A percentile compares a stretch with the other conserved stretches of the same genome.
phyloP scores from a whole-genome alignment of 1,284 basidiomycete species.

The Ceratobasidium sp. region DNA sequence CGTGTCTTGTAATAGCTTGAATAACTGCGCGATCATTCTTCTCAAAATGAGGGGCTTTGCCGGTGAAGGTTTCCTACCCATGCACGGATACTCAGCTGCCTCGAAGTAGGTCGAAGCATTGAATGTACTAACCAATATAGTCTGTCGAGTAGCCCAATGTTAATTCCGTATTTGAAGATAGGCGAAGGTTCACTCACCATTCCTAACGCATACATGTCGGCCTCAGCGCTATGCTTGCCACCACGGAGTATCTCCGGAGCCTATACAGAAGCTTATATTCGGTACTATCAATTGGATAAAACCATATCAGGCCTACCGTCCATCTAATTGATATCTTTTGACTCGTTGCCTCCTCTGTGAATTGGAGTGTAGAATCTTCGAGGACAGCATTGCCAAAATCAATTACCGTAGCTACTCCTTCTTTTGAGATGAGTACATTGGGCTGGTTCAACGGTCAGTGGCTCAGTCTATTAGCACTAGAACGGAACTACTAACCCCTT shows the following conservation, averaged over 20 bases:
- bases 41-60: too few species aligned
- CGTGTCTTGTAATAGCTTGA: too few species aligned
- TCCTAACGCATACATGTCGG: slow-evolving; percentile 29
- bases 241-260: slow-evolving; percentile 5
- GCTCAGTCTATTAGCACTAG: too few species aligned
- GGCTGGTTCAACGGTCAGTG: background rate
- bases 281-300: background rate
- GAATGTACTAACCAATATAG: slow-evolving; percentile 13
- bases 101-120: too few species aligned
- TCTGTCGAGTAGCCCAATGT: background rate
- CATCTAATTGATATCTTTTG: background rate
- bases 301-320: too few species aligned
- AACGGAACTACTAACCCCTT: background rate
- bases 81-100: too few species aligned
- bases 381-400: background rate
- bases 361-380: background rate
- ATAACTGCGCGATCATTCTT: too few species aligned
- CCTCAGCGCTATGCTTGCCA: background rate
- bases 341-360: background rate
- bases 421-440: background rate
- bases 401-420: background rate
- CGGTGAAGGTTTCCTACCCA: too few species aligned
- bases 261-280: background rate
- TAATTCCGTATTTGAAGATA: too few species aligned
- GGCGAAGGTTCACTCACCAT: too few species aligned